Evolutionary conservation across 495 filamentous ascomycete species (phyloP), one percentile per base, ranked within the genome.

Genomic region (Tuber borchii): DNA sequence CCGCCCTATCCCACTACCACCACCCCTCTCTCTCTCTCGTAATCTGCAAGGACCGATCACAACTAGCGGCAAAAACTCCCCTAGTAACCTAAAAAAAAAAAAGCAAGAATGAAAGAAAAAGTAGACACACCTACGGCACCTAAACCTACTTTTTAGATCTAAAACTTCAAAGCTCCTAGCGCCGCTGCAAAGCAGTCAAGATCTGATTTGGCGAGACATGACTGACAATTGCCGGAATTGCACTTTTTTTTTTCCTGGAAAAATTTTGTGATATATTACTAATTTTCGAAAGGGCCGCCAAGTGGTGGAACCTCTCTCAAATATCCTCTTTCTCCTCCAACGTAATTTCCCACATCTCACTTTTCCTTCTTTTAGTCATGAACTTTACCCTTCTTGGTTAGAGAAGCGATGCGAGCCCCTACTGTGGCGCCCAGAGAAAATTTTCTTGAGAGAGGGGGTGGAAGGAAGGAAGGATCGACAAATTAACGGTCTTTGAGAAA

Each of bases 61-160:
- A 43, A 12, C 9, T 6, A 43, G 42, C 8, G 42, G 10, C 42
- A 43, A 75, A 75, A 44, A n/a, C 3, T 20, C 40, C 31, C 43
- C 51, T 14, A 42, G 16, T 48, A 39, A 31, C n/a, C 22, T 6
- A 43, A 20, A 46, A 72, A 75, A 46, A 72, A 75, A 68, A 71
- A 75, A 71, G 31, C 44, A 74, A 69, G 72, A 9, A n/a, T 37
- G 71, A 6, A 9, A 31, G 31, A 16, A 48, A 34, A 74, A 69
- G 22, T 56, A 2, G 68, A 76, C 72, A 56, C 74, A 70, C 74
- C 61, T 40, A 31, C 37, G 2, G 4, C n/a, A 56, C 48, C n/a
- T 3, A 5, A 65, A 17, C 56, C 56, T 14, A 65, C 56, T 65
- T 65, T 65, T 65, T 12, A 65, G n/a, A 31, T n/a, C 26, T 65